phyloP scores from a whole-genome alignment of 495 filamentous ascomycete genomes.

The Hamigera avellanea region DNA sequence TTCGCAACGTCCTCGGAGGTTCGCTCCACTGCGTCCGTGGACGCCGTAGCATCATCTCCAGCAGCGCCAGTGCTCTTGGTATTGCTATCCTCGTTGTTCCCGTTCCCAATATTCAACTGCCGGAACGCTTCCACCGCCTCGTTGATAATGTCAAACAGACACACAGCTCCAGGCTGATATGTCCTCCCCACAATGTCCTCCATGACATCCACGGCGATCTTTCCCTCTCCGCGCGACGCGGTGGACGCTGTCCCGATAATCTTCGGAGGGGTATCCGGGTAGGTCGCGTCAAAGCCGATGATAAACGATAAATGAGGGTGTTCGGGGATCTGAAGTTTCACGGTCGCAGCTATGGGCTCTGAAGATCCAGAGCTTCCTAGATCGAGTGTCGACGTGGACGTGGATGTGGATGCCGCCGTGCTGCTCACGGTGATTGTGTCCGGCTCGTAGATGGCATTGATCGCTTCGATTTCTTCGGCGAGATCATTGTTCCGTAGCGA shows the following conservation, averaged over 20 bases:
- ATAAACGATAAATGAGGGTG: constrained; percentile 42
- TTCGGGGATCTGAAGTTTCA: constrained; percentile 29
- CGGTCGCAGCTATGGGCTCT: constrained; percentile 15
- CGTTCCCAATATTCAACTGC: constrained; percentile 29
- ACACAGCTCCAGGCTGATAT: constrained; percentile 65
- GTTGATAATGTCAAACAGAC: constrained; percentile 78
- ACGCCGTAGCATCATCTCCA: neutral
- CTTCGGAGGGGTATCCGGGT: constrained; percentile 58
- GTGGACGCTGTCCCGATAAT: constrained; percentile 53
- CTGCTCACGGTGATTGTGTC: constrained; percentile 42
- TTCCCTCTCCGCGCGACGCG: constrained; percentile 49
- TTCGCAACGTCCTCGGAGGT: constrained; percentile 11
- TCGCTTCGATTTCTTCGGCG: constrained; percentile 71
- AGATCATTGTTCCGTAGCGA: constrained; percentile 47
- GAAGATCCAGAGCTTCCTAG: constrained; percentile 12
- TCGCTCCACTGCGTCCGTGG: constrained; percentile 4
- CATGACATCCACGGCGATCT: constrained; percentile 51
- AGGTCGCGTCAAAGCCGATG: constrained; percentile 55
- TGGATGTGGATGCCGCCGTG: constrained; percentile 25
- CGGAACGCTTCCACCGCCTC: constrained; percentile 32
- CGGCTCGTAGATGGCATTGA: constrained; percentile 86
- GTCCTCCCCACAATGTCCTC: constrained; percentile 51
- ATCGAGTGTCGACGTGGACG: constrained; percentile 34
- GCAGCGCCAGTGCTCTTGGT: neutral
- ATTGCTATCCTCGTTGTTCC: constrained; percentile 1